Evolutionary conservation across 2,329 filamentous ascomycete genomes (phyloP), one percentile per base, ranked within the genome.

Genomic region (Fusarium cicatricum): DNA sequence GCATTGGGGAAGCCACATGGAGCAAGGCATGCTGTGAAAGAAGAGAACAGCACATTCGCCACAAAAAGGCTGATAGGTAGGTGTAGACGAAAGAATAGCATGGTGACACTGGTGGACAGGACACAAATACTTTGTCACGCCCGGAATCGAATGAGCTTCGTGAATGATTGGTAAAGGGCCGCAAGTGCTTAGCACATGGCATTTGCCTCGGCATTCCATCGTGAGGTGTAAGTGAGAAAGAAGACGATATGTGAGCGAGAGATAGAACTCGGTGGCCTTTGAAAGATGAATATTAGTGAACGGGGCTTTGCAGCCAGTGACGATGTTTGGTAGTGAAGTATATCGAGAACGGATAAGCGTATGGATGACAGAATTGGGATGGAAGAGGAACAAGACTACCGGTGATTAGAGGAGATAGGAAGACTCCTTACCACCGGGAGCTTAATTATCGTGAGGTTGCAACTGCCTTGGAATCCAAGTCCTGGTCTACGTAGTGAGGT

Each of bases 1-100:
- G 3, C 51, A 37, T 1, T 23, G 29, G 6, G 37, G 52, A 17
- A 66, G 11, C 71, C 71, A 74, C 17, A 38, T 12, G 3, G 56
- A 63, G 6, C 32, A 14, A n/a, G 44, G 32, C 11, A 42, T 21
- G 4, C 42, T 21, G 38, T 63, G 17, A 41, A 63, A 72, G 58
- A 68, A 74, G 8, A 73, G 39, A 15, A 66, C 66, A 16, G 73
- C 68, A 34, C 73, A 75, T 47, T 74, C 73, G 58, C 72, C 72
- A 28, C 72, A 75, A 3, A 55, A 44, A 1, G 73, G 72, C 40
- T 75, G 72, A 2, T n/a, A 7, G 5, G 39, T 43, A 11, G 29
- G 19, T 4, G 17, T 11, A 9, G 11, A 26, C 28, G 60, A 40
- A 26, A 52, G 51, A 9, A 75, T 65, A 15, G 65, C 64, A 60